Evolutionary conservation across 768 basidiomycete genomes (phyloP), one percentile per base, ranked within the genome.

Genomic region (Exsudoporus frostii): DNA sequence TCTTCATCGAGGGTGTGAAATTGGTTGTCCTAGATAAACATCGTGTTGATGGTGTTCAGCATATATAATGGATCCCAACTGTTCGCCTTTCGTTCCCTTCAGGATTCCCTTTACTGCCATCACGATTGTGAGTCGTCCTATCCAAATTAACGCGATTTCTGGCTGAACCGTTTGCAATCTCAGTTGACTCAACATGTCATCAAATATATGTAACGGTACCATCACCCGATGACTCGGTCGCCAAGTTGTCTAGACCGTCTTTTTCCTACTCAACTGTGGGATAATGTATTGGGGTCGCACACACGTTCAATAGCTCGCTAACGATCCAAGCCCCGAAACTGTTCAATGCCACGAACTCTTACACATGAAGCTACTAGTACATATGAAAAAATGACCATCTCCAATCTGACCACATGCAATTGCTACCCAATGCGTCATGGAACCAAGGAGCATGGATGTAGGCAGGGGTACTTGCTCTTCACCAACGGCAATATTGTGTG

Each of bases 181-280:
- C 24, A 54, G 58, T 9, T 37, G 9, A 42, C 22, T 24, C 24
- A 29, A 39, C 27, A 61, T 64, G 72, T 24, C 51, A 17, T 66
- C 17, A 39, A 32, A 37, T 53, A 70, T 57, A 37, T 53, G 69
- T 57, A 58, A 57, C 33, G 58, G 70, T 27, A 55, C 55, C 30
- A 57, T 60, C 3, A 56, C 59, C 13, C 51, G 63, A 48, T 65
- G 60, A 58, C 54, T 65, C 27, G 7, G 27, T 27, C 27, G 27
- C 27, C 7, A 8, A 27, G 27, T 27, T 27, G 27, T 27, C 27
- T 27, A 27, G 27, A 27, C 27, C 7, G 7, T 27, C 27, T 27
- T 8, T 27, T 8, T 27, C 27, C 7, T 27, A 27, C 27, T 27
- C 27, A 27, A 27, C 27, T 8, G 1, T 27, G n/a, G n/a, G n/a